Percentiles rank a stretch among this genome's conserved stretches.
These are phyloP conservation scores for Rhododendron vialii DNA, from an alignment of 148 eudicot genomes.

Conservation along the genomic window DNA sequence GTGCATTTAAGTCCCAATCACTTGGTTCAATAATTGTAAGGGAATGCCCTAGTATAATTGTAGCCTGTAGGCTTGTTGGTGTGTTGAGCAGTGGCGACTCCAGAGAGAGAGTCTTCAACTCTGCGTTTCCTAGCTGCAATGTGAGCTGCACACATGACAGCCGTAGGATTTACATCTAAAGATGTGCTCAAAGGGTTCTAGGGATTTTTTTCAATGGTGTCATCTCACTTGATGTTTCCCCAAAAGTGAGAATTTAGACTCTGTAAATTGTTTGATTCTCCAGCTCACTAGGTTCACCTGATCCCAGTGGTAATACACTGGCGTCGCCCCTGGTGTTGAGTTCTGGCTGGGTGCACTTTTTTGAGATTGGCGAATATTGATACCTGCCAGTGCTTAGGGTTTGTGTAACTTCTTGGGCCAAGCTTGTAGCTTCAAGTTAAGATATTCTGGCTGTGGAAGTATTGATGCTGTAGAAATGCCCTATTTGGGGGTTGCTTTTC, in stretches of 20 bases:
- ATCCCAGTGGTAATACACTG: neutral
- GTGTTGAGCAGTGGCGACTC: no score
- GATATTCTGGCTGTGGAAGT: neutral
- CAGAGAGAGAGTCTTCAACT: no score
- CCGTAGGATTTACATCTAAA: no score
- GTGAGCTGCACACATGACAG: no score
- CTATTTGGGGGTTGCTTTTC: neutral
- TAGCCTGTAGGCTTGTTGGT: no score
- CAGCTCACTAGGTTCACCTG: no score
- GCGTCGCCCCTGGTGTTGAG: neutral
- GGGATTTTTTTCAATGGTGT: no score
- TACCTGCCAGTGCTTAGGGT: neutral
- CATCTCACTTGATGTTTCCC: no score
- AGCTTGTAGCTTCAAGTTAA: slow-evolving; percentile 1
- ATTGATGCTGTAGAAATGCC: neutral
- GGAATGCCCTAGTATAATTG: neutral
- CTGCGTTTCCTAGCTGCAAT: no score
- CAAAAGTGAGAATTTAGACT: no score
- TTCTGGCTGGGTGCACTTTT: neutral
- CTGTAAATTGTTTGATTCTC: no score
- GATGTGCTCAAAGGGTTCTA: no score
- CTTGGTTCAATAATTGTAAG: neutral
- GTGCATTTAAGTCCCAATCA: neutral
- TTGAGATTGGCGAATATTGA: neutral
- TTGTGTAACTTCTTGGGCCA: neutral